These are phyloP conservation scores for Podaxis mareebaensis DNA, from an alignment of 768 basidiomycete genomes.

Conservation along the genomic window DNA sequence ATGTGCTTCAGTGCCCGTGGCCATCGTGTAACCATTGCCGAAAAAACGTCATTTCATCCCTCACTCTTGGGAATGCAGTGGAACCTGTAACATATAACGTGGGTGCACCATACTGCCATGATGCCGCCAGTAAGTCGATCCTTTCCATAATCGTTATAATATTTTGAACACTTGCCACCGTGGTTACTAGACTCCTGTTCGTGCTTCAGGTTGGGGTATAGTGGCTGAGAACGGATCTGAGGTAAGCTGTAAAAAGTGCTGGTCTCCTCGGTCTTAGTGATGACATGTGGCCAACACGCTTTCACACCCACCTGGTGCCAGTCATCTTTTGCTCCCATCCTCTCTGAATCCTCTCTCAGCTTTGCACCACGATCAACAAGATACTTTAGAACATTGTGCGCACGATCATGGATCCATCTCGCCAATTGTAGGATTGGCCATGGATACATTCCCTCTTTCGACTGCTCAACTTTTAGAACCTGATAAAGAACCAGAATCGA, in stretches of 20 bases:
- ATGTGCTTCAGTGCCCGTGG: conserved; percentile 27
- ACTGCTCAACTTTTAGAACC: neutral
- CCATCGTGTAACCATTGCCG: conserved; percentile 37
- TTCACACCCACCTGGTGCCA: neutral
- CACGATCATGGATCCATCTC: neutral
- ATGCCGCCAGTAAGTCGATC: conserved; percentile 29
- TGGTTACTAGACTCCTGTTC: conserved; percentile 21
- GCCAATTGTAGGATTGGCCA: neutral
- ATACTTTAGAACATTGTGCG: too few species aligned
- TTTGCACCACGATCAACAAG: neutral
- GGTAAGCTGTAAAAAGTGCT: conserved; percentile 31
- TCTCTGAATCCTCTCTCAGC: neutral
- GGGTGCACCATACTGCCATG: conserved; percentile 33
- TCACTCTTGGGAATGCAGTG: conserved; percentile 36
- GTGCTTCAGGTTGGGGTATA: conserved; percentile 27
- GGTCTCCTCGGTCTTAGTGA: conserved; percentile 17
- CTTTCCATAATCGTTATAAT: conserved; percentile 32
- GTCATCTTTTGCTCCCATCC: neutral
- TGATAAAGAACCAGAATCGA: neutral
- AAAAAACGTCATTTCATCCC: conserved; percentile 40
- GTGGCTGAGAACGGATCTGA: conserved; percentile 25
- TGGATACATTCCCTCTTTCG: neutral
- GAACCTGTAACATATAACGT: conserved; percentile 34
- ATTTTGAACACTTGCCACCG: conserved; percentile 32
- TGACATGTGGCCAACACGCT: neutral